Base-by-base conservation (phyloP, 805 yeast species). In the Candida alai region DNA sequence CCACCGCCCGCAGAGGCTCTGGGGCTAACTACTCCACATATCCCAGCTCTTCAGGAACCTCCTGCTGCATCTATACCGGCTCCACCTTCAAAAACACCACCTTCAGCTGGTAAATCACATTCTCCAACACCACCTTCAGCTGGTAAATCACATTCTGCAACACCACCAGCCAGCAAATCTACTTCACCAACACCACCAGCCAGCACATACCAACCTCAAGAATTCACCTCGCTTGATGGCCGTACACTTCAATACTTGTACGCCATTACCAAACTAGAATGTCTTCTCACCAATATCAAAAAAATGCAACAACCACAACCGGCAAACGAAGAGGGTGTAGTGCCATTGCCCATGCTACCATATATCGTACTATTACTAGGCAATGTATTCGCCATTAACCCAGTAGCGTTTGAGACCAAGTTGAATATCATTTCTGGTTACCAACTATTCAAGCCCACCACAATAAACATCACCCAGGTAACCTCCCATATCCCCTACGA, bases 181-280 rank as follows among this genome's bases (percentile, higher is more conserved):
- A 12, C 24, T 22, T 12, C 24, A 22, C 12, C 11, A 22, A 22
- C 3, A 22, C 3, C 4, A n/a, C 12, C 4, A n/a, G 14, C 27
- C 27, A 24, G 9, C 3, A 28, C 18, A 13, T 13, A 11, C 36
- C 30, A 9, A 17, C 19, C 4, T 14, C 13, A 5, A 37, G n/a
- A n/a, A n/a, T n/a, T 37, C 18, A 35, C 42, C 19, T 39, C 39
- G 9, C 15, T 35, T 16, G 42, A 39, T 27, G 35, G 40, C 10
- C 70, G 71, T 40, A 62, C 77, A 15, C 53, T 80, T 3, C 84
- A 81, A 50, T 81, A 73, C 52, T 70, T 68, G 36, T 75, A 75
- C 45, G 73, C 78, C 7, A 58, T 71, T 3, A 49, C 56, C 36
- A 78, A 78, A 47, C 47, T 78, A 17, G 59, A 60, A 23, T 54